Evolutionary conservation across 768 basidiomycete species (phyloP).

Genomic region (Mycena galericulata): DNA sequence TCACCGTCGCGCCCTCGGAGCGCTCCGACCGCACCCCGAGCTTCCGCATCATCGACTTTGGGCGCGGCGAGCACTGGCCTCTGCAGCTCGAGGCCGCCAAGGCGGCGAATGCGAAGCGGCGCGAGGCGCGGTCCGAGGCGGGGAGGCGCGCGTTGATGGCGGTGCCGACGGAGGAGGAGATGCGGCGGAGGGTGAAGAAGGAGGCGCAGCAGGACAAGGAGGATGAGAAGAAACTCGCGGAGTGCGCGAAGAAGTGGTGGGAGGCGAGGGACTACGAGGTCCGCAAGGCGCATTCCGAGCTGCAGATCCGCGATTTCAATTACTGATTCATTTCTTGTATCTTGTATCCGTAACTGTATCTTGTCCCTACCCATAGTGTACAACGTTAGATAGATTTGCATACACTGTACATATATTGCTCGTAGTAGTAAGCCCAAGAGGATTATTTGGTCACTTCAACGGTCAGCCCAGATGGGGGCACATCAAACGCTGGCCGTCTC

Average conservation of each 20-base stretch:
- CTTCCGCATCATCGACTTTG: slow-evolving; percentile 58
- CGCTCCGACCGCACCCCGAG: slow-evolving; percentile 39
- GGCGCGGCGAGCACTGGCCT: slow-evolving; percentile 37
- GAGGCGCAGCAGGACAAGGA: neutral
- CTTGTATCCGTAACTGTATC: neutral
- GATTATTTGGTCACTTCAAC: no score
- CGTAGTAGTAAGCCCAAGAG: no score
- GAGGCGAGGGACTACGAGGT: slow-evolving; percentile 27
- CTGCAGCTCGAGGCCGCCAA: neutral
- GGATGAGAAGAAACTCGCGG: slow-evolving; percentile 2
- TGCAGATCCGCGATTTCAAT: slow-evolving; percentile 23
- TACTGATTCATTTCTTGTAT: slow-evolving; percentile 6
- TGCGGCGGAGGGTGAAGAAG: neutral
- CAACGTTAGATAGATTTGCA: no score
- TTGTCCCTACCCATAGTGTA: neutral
- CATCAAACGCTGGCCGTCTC: neutral
- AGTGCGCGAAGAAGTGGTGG: slow-evolving; percentile 11
- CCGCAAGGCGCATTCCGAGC: slow-evolving; percentile 29
- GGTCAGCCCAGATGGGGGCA: no score
- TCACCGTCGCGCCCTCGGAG: slow-evolving; percentile 38
- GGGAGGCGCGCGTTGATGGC: neutral
- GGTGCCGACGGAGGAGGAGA: slow-evolving; percentile 23
- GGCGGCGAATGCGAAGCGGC: neutral
- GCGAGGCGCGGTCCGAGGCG: neutral
- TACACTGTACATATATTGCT: no score